Base-by-base conservation (phyloP, 2,329 filamentous ascomycete species). In the Fusarium sp. region DNA sequence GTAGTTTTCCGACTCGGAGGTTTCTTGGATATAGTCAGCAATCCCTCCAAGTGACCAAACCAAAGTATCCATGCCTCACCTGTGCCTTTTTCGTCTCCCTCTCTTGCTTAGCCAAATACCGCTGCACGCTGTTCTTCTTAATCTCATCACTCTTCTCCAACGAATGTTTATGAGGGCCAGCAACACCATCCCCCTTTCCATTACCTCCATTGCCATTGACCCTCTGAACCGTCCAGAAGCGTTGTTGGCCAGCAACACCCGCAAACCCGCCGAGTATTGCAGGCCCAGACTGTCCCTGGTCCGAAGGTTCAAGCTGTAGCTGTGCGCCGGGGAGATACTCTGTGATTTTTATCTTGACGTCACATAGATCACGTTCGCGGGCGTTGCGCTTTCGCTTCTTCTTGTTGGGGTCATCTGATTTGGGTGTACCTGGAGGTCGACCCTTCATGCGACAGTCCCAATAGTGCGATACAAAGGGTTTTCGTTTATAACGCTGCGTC, bases 261-360 rank as follows among this genome's bases (percentile, higher is more conserved):
- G 38, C 33, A n/a, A 45, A 33, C 11, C 62, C 69, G 8, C 66
- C 71, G 8, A 74, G 68, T 7, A 61, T 57, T 10, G 66, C 59
- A 32, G 59, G 66, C 33, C 60, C 65, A 45, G 63, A 40, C 25
- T 62, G 56, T 45, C 37, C 38, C 65, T 22, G 50, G 37, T 27
- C 60, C 38, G 47, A 54, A 33, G 27, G 69, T 27, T 69, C 72
- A 22, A 76, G 75, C 52, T 81, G 80, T 47, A 85, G 78, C 20
- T 83, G 81, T 2, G 84, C 82, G 80, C 88, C 89, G 11, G 92
- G 89, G 63, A 93, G 92, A 83, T 94, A 94, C 81, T 95, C 93
- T 4, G 93, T 95, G 69, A 95, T 94, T 81, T 95, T 95, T 81
- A 95, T 95, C 83, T 95, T 95, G 73, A 95, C 93, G 81, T 95